Evolutionary conservation across 345 rosid species (phyloP).

Genomic region (Arabidopsis thaliana): TAIR10.1 NC_003076.8:23643001-23643500

Average conservation of each 20-base stretch:
- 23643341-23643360: slow-evolving; percentile 79
- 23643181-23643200: slow-evolving; percentile 59
- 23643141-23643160: slow-evolving; percentile 81
- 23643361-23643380: slow-evolving; percentile 61
- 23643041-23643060: background rate
- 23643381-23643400: slow-evolving; percentile 90
- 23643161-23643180: slow-evolving; percentile 83
- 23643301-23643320: slow-evolving; percentile 73
- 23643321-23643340: slow-evolving; percentile 86
- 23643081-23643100: slow-evolving; percentile 72
- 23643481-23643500: background rate
- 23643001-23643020: slow-evolving; percentile 14
- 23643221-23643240: slow-evolving; percentile 11
- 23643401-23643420: slow-evolving; percentile 90
- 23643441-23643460: slow-evolving; percentile 52
- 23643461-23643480: background rate
- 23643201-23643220: background rate
- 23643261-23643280: slow-evolving; percentile 63
- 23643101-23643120: slow-evolving; percentile 97
- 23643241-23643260: background rate
- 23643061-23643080: slow-evolving; percentile 49
- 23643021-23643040: slow-evolving; percentile 3
- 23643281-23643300: slow-evolving; percentile 82
- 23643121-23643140: slow-evolving; percentile 83
- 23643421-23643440: slow-evolving; percentile 74